Conservation (phyloP, 2,329 filamentous ascomycete species). For the Penicillium sp. region DNA sequence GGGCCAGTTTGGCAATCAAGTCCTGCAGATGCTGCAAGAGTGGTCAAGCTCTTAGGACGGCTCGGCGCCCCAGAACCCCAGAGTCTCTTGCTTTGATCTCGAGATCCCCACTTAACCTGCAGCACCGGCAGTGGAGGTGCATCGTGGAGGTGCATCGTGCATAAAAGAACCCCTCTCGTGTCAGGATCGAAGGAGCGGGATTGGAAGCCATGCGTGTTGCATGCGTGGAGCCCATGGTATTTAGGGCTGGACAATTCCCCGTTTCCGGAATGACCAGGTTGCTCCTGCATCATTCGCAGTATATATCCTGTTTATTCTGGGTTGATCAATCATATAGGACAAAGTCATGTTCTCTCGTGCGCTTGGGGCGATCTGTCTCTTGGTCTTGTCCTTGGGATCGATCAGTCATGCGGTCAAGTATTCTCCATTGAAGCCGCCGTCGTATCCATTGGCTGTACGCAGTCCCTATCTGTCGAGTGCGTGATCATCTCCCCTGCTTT, state of each 20-base stretch:
- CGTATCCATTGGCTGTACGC: constrained; percentile 39
- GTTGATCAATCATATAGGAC: background rate
- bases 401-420: constrained; percentile 10
- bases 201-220: background rate
- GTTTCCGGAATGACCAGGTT: constrained; percentile 9
- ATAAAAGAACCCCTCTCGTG: constrained; percentile 12
- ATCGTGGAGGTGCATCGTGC: constrained; percentile 8
- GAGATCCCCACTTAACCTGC: background rate
- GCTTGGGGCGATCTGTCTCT: constrained; percentile 6
- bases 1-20: too few species aligned
- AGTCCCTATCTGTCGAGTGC: constrained; percentile 36
- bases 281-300: constrained; percentile 2
- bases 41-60: background rate
- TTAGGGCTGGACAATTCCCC: constrained; percentile 8
- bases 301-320: background rate
- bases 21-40: too few species aligned
- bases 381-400: constrained; percentile 5
- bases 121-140: constrained; percentile 4
- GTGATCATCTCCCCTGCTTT: constrained; percentile 5
- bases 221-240: constrained; percentile 8
- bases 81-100: constrained; percentile 1
- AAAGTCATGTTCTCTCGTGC: constrained; percentile 12
- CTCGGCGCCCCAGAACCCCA: background rate
- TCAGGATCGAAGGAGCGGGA: constrained; percentile 10
- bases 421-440: constrained; percentile 28